phyloP scores from a whole-genome alignment of 768 basidiomycete genomes.

The Amanita muscaria region DNA sequence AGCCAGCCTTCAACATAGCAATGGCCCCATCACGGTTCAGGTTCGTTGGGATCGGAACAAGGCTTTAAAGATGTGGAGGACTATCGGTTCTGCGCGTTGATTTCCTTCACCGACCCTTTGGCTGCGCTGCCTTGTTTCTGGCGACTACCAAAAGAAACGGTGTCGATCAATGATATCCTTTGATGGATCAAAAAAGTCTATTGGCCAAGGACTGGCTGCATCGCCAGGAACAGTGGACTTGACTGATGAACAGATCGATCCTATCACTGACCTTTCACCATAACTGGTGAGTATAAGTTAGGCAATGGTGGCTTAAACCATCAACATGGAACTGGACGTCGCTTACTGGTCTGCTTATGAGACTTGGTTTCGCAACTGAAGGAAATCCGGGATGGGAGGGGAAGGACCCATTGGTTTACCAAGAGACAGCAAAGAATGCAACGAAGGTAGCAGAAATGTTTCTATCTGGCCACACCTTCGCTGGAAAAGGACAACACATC shows the following conservation, averaged over 20 bases:
- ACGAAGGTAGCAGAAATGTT: background rate
- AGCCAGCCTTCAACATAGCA: background rate
- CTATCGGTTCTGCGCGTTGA: background rate
- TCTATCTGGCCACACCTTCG: background rate
- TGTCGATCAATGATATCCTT: slow-evolving; percentile 2
- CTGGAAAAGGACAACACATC: no score
- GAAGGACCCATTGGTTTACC: slow-evolving; percentile 3
- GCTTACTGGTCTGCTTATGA: slow-evolving; percentile 7
- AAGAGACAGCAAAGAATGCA: background rate
- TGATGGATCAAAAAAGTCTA: background rate
- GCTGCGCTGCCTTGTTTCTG: slow-evolving; percentile 5
- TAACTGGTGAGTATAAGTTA: no score
- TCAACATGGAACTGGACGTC: slow-evolving; percentile 5
- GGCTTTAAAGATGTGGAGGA: no score
- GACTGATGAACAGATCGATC: slow-evolving; percentile 1
- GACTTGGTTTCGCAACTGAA: slow-evolving; percentile 5
- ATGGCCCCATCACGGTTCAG: no score
- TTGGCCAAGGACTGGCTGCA: background rate
- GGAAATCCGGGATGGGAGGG: slow-evolving; percentile 1
- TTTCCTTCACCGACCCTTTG: slow-evolving; percentile 1
- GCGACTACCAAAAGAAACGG: slow-evolving; percentile 2
- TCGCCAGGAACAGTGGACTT: slow-evolving; percentile 1
- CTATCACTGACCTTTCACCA: no score
- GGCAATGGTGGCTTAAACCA: slow-evolving; percentile 9
- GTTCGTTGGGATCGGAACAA: no score